phyloP scores from a whole-genome alignment of 192 early-diverging fungal genomes.

The Obelidium mucronatum region DNA sequence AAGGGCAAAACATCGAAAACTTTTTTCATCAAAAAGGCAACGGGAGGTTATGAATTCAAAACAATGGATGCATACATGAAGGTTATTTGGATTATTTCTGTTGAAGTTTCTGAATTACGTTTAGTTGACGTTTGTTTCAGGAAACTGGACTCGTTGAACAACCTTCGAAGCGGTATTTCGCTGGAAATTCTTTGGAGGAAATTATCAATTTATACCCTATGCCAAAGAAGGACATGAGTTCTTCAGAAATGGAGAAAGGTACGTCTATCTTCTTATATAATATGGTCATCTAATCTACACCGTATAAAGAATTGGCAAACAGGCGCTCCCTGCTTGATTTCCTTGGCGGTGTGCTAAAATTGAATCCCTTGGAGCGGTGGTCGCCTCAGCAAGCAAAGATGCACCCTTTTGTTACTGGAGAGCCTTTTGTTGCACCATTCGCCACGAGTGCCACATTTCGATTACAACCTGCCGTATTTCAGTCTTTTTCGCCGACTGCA shows the following conservation, averaged over 20 bases:
- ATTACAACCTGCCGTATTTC: conserved; percentile 18
- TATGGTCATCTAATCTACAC: too few relatives aligned
- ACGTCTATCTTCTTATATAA: conserved; percentile 35
- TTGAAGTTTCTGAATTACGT: not conserved
- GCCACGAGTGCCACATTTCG: conserved; percentile 48
- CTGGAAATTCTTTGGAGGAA: conserved; percentile 84
- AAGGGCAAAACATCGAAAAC: conserved; percentile 85
- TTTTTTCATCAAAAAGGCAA: conserved; percentile 80
- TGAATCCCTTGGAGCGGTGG: conserved; percentile 95
- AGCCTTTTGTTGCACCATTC: conserved; percentile 76
- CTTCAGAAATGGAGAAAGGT: conserved; percentile 81
- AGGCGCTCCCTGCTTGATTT: conserved; percentile 90
- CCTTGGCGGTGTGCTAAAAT: conserved; percentile 83
- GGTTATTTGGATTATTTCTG: conserved; percentile 36
- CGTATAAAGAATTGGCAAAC: conserved; percentile 67
- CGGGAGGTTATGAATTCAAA: conserved; percentile 70
- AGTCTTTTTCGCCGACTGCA: not conserved
- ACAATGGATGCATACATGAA: conserved; percentile 79
- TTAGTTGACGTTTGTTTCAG: conserved; percentile 34
- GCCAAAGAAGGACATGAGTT: conserved; percentile 66
- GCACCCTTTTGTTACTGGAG: conserved; percentile 97
- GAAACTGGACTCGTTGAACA: conserved; percentile 88
- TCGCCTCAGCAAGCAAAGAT: conserved; percentile 91
- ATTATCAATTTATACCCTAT: conserved; percentile 89
- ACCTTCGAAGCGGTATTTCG: conserved; percentile 92